phyloP scores from a whole-genome alignment of 805 yeast species.

The Candida xyloterini region DNA sequence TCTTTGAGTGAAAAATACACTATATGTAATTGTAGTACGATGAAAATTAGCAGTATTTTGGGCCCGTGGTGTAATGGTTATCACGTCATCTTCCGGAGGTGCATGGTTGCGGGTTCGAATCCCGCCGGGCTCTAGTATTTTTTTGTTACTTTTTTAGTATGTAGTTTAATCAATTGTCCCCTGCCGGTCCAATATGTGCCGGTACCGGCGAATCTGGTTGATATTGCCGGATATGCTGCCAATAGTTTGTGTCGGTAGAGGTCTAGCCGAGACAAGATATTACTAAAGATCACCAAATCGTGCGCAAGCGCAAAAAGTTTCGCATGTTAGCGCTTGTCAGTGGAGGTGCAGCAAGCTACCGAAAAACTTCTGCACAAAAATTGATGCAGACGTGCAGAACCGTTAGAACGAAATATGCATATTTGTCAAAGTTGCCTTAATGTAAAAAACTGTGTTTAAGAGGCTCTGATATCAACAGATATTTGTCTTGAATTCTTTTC shows the following conservation, averaged over 20 bases:
- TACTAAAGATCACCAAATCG: no score
- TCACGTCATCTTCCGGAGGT: constrained; percentile 67
- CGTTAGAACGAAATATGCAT: not conserved
- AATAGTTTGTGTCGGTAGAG: no score
- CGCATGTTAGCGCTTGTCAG: no score
- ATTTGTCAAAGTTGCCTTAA: not conserved
- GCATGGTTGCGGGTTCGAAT: constrained; percentile 72
- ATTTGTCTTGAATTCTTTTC: not conserved
- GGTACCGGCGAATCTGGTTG: not conserved
- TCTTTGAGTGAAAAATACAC: no score
- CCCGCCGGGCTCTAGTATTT: constrained; percentile 52
- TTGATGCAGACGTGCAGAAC: not conserved
- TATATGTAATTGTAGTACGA: not conserved
- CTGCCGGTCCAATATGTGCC: not conserved
- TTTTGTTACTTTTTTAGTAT: constrained; percentile 3
- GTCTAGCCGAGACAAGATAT: no score
- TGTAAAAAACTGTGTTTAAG: no score
- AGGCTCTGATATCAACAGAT: no score
- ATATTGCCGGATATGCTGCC: no score
- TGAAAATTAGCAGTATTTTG: constrained; percentile 25
- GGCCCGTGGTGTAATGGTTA: constrained; percentile 77
- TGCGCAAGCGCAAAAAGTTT: no score
- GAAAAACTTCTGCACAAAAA: not conserved
- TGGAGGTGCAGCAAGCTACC: not conserved
- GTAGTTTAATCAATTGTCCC: no score